phyloP scores from a whole-genome alignment of 805 yeast species.

The Yamadazyma endophytica region DNA sequence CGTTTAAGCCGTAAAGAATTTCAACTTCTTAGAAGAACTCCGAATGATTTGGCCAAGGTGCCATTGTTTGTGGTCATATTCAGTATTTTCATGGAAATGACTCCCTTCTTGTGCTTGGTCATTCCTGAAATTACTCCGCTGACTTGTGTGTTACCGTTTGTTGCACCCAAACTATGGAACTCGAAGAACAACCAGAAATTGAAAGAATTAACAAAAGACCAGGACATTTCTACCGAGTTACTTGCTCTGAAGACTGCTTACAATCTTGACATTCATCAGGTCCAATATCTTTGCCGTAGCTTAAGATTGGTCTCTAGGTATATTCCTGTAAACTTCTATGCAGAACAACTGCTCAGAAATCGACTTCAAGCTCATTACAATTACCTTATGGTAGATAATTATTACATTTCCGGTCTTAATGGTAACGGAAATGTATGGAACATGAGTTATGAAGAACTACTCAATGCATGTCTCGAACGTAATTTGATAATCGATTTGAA shows the following conservation, averaged over 20 bases:
- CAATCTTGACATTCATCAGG: conserved; percentile 36
- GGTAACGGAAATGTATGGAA: conserved; percentile 41
- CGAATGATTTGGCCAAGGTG: conserved; percentile 45
- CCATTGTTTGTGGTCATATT: conserved; percentile 50
- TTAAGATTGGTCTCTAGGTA: conserved; percentile 38
- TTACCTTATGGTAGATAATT: conserved; percentile 52
- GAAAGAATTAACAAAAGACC: conserved; percentile 4
- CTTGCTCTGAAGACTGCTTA: conserved; percentile 44
- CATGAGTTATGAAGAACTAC: conserved; percentile 46
- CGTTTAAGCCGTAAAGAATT: conserved; percentile 46
- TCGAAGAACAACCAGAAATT: conserved; percentile 11
- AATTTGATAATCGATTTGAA: conserved; percentile 38
- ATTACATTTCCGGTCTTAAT: conserved; percentile 34
- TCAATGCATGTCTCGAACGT: conserved; percentile 52
- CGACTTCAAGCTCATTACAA: conserved; percentile 36
- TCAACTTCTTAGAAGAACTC: conserved; percentile 49
- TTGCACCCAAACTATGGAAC: conserved; percentile 35
- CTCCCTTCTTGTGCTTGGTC: conserved; percentile 49
- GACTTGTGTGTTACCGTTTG: conserved; percentile 52
- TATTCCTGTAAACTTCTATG: conserved; percentile 35
- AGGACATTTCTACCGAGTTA: conserved; percentile 8
- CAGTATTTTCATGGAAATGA: conserved; percentile 48
- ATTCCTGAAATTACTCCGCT: conserved; percentile 56
- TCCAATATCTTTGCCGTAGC: conserved; percentile 29
- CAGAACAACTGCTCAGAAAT: conserved; percentile 31